Conservation (phyloP, 495 filamentous ascomycete species). For the Hyaloscypha hepaticicola region DNA sequence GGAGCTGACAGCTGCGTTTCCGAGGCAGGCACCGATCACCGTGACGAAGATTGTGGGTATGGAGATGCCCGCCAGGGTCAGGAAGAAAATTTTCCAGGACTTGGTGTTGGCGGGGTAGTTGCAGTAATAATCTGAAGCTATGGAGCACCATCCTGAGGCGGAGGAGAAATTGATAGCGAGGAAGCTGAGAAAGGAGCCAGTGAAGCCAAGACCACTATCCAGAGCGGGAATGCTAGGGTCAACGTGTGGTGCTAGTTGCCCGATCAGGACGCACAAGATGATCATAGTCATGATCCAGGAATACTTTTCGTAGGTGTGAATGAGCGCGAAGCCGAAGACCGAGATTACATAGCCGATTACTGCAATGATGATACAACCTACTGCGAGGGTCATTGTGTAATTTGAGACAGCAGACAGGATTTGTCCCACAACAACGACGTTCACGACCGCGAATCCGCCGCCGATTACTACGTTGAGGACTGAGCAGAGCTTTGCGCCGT, state of each 20-base stretch:
- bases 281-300: slow-evolving; percentile 58
- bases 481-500: slow-evolving; percentile 45
- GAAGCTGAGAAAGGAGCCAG: slow-evolving; percentile 50
- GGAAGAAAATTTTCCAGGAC: slow-evolving; percentile 52
- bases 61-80: slow-evolving; percentile 47
- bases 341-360: slow-evolving; percentile 54
- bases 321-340: slow-evolving; percentile 56
- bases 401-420: slow-evolving; percentile 51
- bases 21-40: slow-evolving; percentile 51
- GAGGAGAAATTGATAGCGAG: slow-evolving; percentile 57
- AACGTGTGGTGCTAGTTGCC: slow-evolving; percentile 47
- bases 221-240: slow-evolving; percentile 38
- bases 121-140: slow-evolving; percentile 63
- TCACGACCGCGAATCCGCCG: slow-evolving; percentile 49
- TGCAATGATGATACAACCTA: slow-evolving; percentile 49
- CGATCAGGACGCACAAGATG: slow-evolving; percentile 48
- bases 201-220: slow-evolving; percentile 31
- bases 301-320: slow-evolving; percentile 61
- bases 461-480: slow-evolving; percentile 50
- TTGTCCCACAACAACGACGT: slow-evolving; percentile 46
- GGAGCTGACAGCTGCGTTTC: slow-evolving; percentile 50
- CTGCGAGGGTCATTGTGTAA: slow-evolving; percentile 42
- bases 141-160: slow-evolving; percentile 58
- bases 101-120: slow-evolving; percentile 58
- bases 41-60: slow-evolving; percentile 59